Base-by-base conservation (phyloP, 129 eudicot genomes). In the Artemisia annua region DNA sequence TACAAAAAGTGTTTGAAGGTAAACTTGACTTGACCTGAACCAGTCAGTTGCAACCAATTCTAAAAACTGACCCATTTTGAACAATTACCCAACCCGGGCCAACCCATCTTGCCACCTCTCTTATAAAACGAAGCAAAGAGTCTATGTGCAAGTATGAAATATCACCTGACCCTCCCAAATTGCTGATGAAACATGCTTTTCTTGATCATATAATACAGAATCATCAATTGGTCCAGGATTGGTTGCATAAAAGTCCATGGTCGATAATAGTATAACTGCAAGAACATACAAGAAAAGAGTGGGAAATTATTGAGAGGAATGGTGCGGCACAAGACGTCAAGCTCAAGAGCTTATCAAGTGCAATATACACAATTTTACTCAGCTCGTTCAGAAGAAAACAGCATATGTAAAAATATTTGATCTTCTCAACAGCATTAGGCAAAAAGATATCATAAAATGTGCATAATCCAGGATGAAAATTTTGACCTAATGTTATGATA, bases 81-180 rank as follows among this genome's bases (percentile, higher is more conserved):
- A 56, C 19, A 11, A 4, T 58, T 15, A 44, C 5, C 57, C 52
- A 14, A 44, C 11, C 12, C 12, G 2, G 48, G 48, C 48, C 55
- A 22, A 11, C 75, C 68, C 30, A 20, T 59, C 16, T 59, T 72
- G 48, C 76, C 68, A 72, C 56, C 46, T 46, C 16, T 22, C 7
- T 58, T 43, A 16, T 46, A 51, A 30, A 68, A 72, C 22, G 63
- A 44, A 63, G 76, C 48, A 16, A 71, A 56, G 46, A 75, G 66
- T 20, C 59, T 48, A n/a, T n/a, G 59, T 22, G 44, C 16, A 8
- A 46, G 48, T 24, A 57, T 30, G 35, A 73, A 55, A 75, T 6
- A 44, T 75, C 74, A 94, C 97, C 98, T 94, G 97, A 46, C 96
- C 99, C 80, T 90, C 99, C 97, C 99, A 94, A 76, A 94, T 78